Percentiles rank a stretch among this genome's conserved stretches.
These are phyloP conservation scores for Russula griseocarnosa DNA, from an alignment of 768 basidiomycete genomes.

Conservation along the genomic window DNA sequence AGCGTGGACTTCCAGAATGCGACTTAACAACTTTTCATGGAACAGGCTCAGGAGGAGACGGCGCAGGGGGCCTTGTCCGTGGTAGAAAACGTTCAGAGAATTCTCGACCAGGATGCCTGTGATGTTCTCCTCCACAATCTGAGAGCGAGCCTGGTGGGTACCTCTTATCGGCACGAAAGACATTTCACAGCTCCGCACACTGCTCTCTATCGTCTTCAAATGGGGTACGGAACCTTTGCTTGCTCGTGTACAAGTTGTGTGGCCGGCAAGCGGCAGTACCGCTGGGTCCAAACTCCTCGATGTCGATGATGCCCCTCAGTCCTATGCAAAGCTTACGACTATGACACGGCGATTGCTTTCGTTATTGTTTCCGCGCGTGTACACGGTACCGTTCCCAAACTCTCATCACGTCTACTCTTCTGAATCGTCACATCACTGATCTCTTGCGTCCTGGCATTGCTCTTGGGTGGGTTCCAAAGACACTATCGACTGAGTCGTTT, in stretches of 20 bases:
- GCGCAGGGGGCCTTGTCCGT: slow-evolving; percentile 23
- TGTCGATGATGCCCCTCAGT: slow-evolving; percentile 40
- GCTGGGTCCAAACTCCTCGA: slow-evolving; percentile 43
- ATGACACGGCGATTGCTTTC: slow-evolving; percentile 44
- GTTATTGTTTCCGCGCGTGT: slow-evolving; percentile 51
- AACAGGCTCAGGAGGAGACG: slow-evolving; percentile 22
- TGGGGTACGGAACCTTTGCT: slow-evolving; percentile 64
- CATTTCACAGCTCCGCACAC: slow-evolving; percentile 54
- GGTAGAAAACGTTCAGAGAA: slow-evolving; percentile 25
- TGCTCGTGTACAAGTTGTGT: slow-evolving; percentile 39
- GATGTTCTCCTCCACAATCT: not conserved
- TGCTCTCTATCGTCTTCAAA: slow-evolving; percentile 64
- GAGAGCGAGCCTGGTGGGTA: slow-evolving; percentile 8
- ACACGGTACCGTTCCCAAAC: slow-evolving; percentile 49
- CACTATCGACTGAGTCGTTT: slow-evolving; percentile 38
- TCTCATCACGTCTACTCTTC: slow-evolving; percentile 52
- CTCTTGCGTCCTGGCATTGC: slow-evolving; percentile 56
- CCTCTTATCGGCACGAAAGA: slow-evolving; percentile 64
- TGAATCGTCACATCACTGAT: slow-evolving; percentile 56
- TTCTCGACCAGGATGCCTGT: slow-evolving; percentile 21
- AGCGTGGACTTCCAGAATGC: slow-evolving; percentile 17
- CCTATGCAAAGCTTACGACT: slow-evolving; percentile 44
- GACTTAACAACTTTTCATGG: slow-evolving; percentile 12
- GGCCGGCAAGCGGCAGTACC: slow-evolving; percentile 36
- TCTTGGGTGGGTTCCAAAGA: slow-evolving; percentile 71